These are phyloP conservation scores for Rhinocladiella similis DNA, from an alignment of 2,329 filamentous ascomycete genomes.

Conservation along the genomic window DNA sequence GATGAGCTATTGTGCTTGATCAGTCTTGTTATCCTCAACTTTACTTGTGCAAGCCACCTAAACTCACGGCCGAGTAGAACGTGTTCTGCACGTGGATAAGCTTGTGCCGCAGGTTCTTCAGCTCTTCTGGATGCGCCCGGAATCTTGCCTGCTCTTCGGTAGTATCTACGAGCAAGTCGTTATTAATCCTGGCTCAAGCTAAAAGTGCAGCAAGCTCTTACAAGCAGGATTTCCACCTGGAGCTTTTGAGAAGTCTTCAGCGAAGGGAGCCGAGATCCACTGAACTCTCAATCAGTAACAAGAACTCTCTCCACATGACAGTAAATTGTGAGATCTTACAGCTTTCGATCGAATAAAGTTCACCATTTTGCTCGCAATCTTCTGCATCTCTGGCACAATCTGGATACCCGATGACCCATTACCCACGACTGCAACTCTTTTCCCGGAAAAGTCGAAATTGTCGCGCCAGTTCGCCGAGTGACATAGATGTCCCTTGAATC, in stretches of 20 bases:
- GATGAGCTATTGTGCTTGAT: constrained; percentile 11
- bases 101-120: constrained; percentile 4
- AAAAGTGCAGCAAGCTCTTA: constrained; percentile 18
- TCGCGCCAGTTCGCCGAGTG: constrained; percentile 43
- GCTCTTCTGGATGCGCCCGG: constrained; percentile 18
- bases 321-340: constrained; percentile 17
- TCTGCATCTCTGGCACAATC: constrained; percentile 40
- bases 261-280: constrained; percentile 31
- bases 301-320: neutral
- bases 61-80: constrained; percentile 12
- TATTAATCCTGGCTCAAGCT: neutral
- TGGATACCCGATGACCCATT: constrained; percentile 31
- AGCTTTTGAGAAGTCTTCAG: constrained; percentile 11
- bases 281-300: constrained; percentile 5
- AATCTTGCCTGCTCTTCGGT: constrained; percentile 27
- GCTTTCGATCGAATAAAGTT: constrained; percentile 28
- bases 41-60: constrained; percentile 25
- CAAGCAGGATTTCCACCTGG: constrained; percentile 31
- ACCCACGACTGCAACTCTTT: constrained; percentile 31
- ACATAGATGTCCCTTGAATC: constrained; percentile 38
- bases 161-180: constrained; percentile 15
- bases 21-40: constrained; percentile 25
- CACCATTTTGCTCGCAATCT: constrained; percentile 33
- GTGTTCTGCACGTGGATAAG: constrained; percentile 8
- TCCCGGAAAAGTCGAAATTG: constrained; percentile 16